A percentile compares a stretch with the other conserved stretches of the same genome.
Conservation (phyloP, 164 flowering plant species). For the Magnolia changhungtana region DNA sequence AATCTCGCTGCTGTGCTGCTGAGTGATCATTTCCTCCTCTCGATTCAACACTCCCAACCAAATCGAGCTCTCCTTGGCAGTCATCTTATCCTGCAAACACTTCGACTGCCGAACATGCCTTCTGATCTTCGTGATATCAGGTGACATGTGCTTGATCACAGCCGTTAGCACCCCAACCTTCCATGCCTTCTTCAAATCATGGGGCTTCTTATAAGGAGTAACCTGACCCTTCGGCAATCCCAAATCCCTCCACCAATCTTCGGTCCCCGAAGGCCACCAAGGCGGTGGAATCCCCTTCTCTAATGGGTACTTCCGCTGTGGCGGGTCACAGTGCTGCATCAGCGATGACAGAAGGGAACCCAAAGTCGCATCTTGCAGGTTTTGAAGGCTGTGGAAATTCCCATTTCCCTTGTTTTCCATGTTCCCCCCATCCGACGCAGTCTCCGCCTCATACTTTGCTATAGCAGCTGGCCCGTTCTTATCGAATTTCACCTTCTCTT, state of each 20-base stretch:
- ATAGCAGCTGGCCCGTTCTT: constrained; percentile 64
- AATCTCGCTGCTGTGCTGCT: constrained; percentile 55
- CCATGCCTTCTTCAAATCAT: constrained; percentile 49
- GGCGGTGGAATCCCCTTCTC: constrained; percentile 42
- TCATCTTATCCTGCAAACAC: constrained; percentile 85
- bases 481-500: constrained; percentile 63
- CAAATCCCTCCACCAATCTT: constrained; percentile 36
- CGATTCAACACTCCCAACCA: constrained; percentile 69
- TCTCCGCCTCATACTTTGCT: constrained; percentile 40
- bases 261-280: constrained; percentile 44
- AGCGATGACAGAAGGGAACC: constrained; percentile 37
- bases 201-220: constrained; percentile 47
- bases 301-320: constrained; percentile 36
- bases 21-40: constrained; percentile 62
- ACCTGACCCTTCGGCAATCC: constrained; percentile 27
- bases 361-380: constrained; percentile 34
- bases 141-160: constrained; percentile 90
- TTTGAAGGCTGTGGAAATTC: constrained; percentile 23
- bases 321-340: constrained; percentile 45
- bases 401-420: constrained; percentile 10
- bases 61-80: constrained; percentile 75
- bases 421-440: constrained; percentile 13
- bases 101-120: constrained; percentile 69
- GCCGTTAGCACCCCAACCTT: constrained; percentile 57
- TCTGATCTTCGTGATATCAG: constrained; percentile 76